phyloP scores from a whole-genome alignment of 2,329 filamentous ascomycete species.

The Xylariaceae sp. region DNA sequence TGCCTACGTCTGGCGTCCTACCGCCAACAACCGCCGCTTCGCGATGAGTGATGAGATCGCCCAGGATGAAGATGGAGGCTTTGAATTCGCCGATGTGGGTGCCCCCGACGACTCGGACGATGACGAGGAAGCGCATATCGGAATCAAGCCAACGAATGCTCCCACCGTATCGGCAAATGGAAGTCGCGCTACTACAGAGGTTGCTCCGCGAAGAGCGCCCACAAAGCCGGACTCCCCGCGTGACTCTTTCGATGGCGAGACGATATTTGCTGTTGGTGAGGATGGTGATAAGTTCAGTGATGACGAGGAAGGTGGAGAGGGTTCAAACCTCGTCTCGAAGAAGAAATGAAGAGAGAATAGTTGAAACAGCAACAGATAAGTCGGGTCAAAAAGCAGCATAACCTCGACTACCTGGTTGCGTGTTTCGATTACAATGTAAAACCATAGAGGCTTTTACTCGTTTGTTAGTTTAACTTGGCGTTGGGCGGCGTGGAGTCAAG shows the following conservation, averaged over 20 bases:
- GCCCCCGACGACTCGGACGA: constrained; percentile 61
- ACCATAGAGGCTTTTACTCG: constrained; percentile 19
- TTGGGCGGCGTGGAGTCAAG: constrained; percentile 14
- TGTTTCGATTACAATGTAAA: constrained; percentile 22
- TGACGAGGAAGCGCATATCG: constrained; percentile 52
- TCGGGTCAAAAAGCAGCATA: background rate
- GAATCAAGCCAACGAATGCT: constrained; percentile 34
- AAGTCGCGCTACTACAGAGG: constrained; percentile 19
- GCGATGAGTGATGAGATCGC: constrained; percentile 99
- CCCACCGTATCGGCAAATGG: constrained; percentile 19
- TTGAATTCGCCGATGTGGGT: constrained; percentile 90
- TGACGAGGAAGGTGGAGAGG: constrained; percentile 56
- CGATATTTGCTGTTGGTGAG: constrained; percentile 91
- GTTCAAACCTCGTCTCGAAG: constrained; percentile 49
- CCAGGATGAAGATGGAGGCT: constrained; percentile 91
- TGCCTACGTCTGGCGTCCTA: constrained; percentile 93
- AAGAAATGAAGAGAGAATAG: constrained; percentile 34
- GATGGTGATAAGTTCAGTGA: constrained; percentile 77
- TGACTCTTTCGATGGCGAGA: constrained; percentile 70
- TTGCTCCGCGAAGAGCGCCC: constrained; percentile 22
- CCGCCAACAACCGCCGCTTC: constrained; percentile 92
- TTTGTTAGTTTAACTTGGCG: constrained; percentile 16
- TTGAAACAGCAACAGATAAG: background rate
- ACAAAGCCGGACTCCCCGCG: constrained; percentile 48
- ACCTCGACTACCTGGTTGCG: constrained; percentile 6